Percentiles rank a stretch among this genome's conserved stretches.
These are phyloP conservation scores for Tieghemostelium lacteum DNA, from an alignment of 78 protist genomes.

Conservation along the genomic window DNA sequence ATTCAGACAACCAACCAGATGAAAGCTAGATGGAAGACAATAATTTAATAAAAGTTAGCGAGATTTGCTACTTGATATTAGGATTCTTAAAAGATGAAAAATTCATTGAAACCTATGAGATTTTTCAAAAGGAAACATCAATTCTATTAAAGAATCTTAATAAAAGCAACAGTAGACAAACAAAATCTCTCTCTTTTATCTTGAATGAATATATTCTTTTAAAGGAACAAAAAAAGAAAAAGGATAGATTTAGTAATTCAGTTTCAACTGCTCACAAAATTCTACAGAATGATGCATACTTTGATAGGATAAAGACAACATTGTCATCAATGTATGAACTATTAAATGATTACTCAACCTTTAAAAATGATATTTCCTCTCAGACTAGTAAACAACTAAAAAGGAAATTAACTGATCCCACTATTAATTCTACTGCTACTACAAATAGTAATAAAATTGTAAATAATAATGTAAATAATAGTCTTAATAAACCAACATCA, in stretches of 20 bases:
- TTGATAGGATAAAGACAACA: slow-evolving; percentile 26
- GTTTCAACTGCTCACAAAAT: not conserved
- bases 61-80: slow-evolving; percentile 35
- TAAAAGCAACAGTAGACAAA: slow-evolving; percentile 15
- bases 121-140: slow-evolving; percentile 15
- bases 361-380: not conserved
- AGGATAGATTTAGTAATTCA: slow-evolving; percentile 19
- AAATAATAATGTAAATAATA: not conserved
- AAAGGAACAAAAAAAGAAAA: slow-evolving; percentile 42
- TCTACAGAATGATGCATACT: slow-evolving; percentile 8
- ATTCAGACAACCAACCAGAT: no score
- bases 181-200: slow-evolving; percentile 31
- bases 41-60: slow-evolving; percentile 29
- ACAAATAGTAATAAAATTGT: not conserved
- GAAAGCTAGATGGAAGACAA: no score
- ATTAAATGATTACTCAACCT: slow-evolving; percentile 30
- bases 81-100: slow-evolving; percentile 40
- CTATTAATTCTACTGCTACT: not conserved
- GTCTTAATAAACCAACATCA: not conserved
- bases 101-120: slow-evolving; percentile 24
- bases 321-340: not conserved
- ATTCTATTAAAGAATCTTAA: not conserved
- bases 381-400: no score
- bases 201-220: slow-evolving; percentile 52
- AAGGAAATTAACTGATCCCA: no score